A percentile compares a stretch with the other conserved stretches of the same genome.
Evolutionary conservation across 495 filamentous ascomycete species (phyloP).

Genomic region (Podospora tetraspora): DNA sequence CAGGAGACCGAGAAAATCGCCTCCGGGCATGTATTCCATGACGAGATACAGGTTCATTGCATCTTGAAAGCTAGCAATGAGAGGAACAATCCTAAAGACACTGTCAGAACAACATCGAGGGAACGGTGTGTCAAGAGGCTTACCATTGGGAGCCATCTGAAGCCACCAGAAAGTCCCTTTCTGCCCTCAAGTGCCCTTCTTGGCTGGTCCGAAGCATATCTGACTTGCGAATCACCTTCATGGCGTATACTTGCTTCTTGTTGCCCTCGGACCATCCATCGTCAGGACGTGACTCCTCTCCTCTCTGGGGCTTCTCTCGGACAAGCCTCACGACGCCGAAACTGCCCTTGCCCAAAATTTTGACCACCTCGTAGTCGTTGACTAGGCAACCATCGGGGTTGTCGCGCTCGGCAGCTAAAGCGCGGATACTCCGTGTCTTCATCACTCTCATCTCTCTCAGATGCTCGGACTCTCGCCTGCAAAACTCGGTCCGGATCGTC

Average conservation of each 20-base stretch:
- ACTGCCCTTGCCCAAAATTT: slow-evolving; percentile 89
- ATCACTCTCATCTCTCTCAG: slow-evolving; percentile 67
- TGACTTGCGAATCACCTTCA: slow-evolving; percentile 94
- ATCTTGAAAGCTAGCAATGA: slow-evolving; percentile 88
- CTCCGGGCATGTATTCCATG: slow-evolving; percentile 97
- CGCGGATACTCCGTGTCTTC: slow-evolving; percentile 53
- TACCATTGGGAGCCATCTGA: slow-evolving; percentile 76
- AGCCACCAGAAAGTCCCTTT: slow-evolving; percentile 84
- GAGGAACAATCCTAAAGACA: slow-evolving; percentile 61
- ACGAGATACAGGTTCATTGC: slow-evolving; percentile 76
- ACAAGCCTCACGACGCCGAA: slow-evolving; percentile 89
- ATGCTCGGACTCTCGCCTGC: slow-evolving; percentile 62
- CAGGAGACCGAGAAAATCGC: slow-evolving; percentile 82
- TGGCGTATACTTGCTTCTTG: slow-evolving; percentile 69
- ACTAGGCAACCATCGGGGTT: slow-evolving; percentile 22
- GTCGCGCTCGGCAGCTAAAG: slow-evolving; percentile 27
- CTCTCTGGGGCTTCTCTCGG: slow-evolving; percentile 48
- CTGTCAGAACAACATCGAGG: slow-evolving; percentile 8
- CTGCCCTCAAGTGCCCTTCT: slow-evolving; percentile 86
- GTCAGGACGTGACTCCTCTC: neutral
- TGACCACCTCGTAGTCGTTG: slow-evolving; percentile 70
- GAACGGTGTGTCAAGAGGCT: slow-evolving; percentile 1
- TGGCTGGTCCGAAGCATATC: slow-evolving; percentile 85
- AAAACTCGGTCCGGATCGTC: slow-evolving; percentile 53
- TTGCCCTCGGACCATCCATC: slow-evolving; percentile 20